Evolutionary conservation across 2,329 filamentous ascomycete species (phyloP).

Genomic region (Aureobasidium lini): DNA sequence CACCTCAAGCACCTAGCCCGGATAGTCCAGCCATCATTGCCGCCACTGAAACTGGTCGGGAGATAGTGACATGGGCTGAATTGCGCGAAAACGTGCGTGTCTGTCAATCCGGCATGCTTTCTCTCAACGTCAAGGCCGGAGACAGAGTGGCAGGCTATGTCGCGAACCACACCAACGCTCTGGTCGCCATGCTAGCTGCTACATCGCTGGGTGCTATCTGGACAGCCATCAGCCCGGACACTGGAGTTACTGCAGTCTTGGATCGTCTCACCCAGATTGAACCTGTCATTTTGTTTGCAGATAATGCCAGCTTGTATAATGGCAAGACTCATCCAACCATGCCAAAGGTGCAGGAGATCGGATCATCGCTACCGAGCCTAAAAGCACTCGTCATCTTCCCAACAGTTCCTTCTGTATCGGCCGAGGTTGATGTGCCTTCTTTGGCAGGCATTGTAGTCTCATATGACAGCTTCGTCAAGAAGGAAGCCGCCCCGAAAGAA

Average conservation of each 20-base stretch:
- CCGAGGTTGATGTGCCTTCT: background rate
- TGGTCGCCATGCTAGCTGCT: constrained; percentile 81
- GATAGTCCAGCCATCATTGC: constrained; percentile 66
- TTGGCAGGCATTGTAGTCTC: constrained; percentile 28
- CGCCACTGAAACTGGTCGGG: constrained; percentile 63
- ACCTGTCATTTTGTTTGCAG: constrained; percentile 74
- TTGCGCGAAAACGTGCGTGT: constrained; percentile 69
- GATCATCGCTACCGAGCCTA: constrained; percentile 57
- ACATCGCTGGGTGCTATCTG: constrained; percentile 80
- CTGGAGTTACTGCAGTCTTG: constrained; percentile 80
- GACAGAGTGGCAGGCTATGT: constrained; percentile 67
- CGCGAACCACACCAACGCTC: constrained; percentile 79
- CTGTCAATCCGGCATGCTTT: constrained; percentile 64
- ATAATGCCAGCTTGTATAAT: constrained; percentile 86
- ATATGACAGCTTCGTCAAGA: constrained; percentile 31
- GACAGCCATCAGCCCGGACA: constrained; percentile 90
- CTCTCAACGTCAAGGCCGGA: constrained; percentile 54
- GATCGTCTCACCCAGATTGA: constrained; percentile 81
- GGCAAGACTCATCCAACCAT: constrained; percentile 78
- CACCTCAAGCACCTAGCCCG: constrained; percentile 51
- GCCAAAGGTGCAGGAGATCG: constrained; percentile 71
- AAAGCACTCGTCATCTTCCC: constrained; percentile 64
- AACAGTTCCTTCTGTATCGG: constrained; percentile 11
- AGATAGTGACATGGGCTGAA: constrained; percentile 67
- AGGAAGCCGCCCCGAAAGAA: constrained; percentile 28